Evolutionary conservation across 2,329 filamentous ascomycete species (phyloP).

Genomic region (Penicillium paneum): DNA sequence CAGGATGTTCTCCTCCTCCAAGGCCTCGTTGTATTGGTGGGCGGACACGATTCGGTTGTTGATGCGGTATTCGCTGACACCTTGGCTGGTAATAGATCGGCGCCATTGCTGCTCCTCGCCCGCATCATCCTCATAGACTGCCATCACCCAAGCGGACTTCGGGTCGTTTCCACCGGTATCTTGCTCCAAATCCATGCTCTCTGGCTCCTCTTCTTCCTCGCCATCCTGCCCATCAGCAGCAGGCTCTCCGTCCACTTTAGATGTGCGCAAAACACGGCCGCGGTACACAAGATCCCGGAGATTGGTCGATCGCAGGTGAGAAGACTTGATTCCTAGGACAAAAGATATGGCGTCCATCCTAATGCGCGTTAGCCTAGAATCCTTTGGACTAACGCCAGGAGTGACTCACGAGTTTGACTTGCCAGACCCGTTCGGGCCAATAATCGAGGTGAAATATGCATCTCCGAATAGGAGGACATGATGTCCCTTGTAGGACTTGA

Average conservation of each 20-base stretch:
- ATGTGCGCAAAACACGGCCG: constrained; percentile 85
- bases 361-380: constrained; percentile 23
- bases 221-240: constrained; percentile 61
- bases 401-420: constrained; percentile 88
- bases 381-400: background rate
- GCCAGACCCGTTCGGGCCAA: constrained; percentile 98
- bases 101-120: constrained; percentile 96
- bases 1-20: constrained; percentile 91
- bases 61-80: constrained; percentile 93
- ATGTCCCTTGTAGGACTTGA: constrained; percentile 99
- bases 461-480: constrained; percentile 93
- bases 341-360: constrained; percentile 99
- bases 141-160: constrained; percentile 97
- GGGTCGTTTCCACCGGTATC: constrained; percentile 66
- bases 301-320: constrained; percentile 91
- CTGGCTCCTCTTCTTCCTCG: constrained; percentile 60
- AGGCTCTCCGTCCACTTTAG: constrained; percentile 78
- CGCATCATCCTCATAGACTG: constrained; percentile 95
- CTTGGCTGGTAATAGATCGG: constrained; percentile 82
- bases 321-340: constrained; percentile 96
- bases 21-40: constrained; percentile 85
- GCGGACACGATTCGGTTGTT: constrained; percentile 87
- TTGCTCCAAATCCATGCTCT: constrained; percentile 60
- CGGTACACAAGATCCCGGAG: constrained; percentile 94
- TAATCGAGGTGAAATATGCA: constrained; percentile 98